Base-by-base conservation (phyloP, 345 rosid species). In the Gossypium sturtianum region DNA sequence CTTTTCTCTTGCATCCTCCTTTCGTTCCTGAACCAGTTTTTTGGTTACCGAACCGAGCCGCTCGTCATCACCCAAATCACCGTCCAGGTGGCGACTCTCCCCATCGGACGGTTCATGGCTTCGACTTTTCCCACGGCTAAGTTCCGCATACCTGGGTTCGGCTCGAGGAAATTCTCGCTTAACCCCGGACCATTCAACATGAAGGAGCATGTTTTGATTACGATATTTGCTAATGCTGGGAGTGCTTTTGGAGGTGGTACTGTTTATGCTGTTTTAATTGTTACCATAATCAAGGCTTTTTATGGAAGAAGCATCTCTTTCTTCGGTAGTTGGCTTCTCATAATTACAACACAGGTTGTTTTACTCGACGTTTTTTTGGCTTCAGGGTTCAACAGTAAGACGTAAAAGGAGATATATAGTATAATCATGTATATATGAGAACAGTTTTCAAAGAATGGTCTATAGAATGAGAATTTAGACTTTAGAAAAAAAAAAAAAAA, bases 21-120 rank as follows among this genome's bases (percentile, higher is more conserved):
- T 70, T 84, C 93, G 5, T 89, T 89, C 82, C 86, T 89, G 79
- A 89, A 89, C 76, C 84, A 86, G 29, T 87, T 89, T 84, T 89
- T 89, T 78, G 72, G 84, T 53, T 89, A 87, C 84, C 83, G 93
- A 0, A 77, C 88, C 2, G 84, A 89, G 76, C 93, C 93, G 2
- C 81, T 87, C 2, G 66, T 79, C 71, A 71, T 89, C 53, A 70
- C 89, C 38, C 82, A 83, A 85, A 89, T 87, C 76, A 77, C 89
- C 7, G 86, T 87, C 58, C 89, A 84, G 66, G 89, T 89, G 0
- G 87, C 88, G 9, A 84, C 89, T 23, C 80, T 87, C 53, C 91
- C 89, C 66, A 38, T 87, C 9, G 88, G 91, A 19, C 80, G 79
- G 75, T 65, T 87, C 72, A 76, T 87, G 86, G 89, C 86, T 71